Percentiles rank a stretch among this genome's conserved stretches.
Conservation (phyloP, 2,329 filamentous ascomycete genomes). For the Cladosporium sp. region DNA sequence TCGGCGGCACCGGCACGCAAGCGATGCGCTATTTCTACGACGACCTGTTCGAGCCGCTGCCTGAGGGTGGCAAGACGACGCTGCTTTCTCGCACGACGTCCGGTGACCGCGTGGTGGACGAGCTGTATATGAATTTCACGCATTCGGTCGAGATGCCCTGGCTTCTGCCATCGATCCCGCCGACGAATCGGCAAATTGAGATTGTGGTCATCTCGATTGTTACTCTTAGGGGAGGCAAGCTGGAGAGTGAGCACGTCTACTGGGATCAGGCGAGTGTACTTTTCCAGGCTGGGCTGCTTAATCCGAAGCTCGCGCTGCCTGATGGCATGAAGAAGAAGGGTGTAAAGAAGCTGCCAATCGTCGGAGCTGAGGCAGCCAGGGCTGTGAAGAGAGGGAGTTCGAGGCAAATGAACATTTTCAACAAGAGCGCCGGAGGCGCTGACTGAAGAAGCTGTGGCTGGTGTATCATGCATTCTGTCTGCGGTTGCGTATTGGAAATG, state of each 20-base stretch:
- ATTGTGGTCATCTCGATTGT: slow-evolving; percentile 51
- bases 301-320: slow-evolving; percentile 47
- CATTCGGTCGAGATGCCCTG: slow-evolving; percentile 52
- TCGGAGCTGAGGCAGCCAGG: slow-evolving; percentile 41
- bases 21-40: slow-evolving; percentile 48
- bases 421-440: neutral
- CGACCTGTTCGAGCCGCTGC: slow-evolving; percentile 49
- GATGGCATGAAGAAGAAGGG: slow-evolving; percentile 39
- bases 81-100: slow-evolving; percentile 54
- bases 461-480: no score
- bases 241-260: slow-evolving; percentile 54
- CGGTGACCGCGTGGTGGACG: slow-evolving; percentile 55
- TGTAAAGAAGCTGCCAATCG: slow-evolving; percentile 42
- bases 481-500: no score
- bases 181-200: slow-evolving; percentile 53
- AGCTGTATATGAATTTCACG: slow-evolving; percentile 51
- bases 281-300: slow-evolving; percentile 52
- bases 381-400: slow-evolving; percentile 41
- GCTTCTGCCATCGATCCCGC: slow-evolving; percentile 53
- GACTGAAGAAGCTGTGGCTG: no score
- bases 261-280: slow-evolving; percentile 59
- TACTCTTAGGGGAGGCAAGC: slow-evolving; percentile 45
- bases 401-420: slow-evolving; percentile 41
- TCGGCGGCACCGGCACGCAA: slow-evolving; percentile 38
- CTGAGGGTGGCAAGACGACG: slow-evolving; percentile 46